phyloP scores from a whole-genome alignment of 208 protist species.

The Strigomonas galati region DNA sequence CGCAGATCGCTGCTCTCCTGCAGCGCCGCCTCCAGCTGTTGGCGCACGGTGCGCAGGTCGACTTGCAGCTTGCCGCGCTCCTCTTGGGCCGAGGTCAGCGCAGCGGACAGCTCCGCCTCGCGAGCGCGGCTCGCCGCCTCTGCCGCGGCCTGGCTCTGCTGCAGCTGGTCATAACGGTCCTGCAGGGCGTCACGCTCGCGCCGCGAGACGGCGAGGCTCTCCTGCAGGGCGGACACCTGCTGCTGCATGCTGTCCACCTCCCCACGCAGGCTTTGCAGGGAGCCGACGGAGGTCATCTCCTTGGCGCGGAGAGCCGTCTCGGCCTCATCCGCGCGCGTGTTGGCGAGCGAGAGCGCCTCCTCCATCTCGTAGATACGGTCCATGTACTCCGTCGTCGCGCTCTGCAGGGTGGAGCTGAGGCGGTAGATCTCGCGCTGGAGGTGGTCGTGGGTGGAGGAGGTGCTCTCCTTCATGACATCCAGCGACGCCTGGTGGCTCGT shows the following conservation, averaged over 20 bases:
- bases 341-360: constrained; percentile 44
- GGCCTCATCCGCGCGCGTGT: constrained; percentile 45
- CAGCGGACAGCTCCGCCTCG: constrained; percentile 13
- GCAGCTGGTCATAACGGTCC: not conserved
- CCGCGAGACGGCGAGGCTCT: constrained; percentile 15
- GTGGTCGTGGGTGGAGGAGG: constrained; percentile 20
- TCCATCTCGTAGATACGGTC: constrained; percentile 48
- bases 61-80: constrained; percentile 7
- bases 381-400: constrained; percentile 42
- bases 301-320: constrained; percentile 53
- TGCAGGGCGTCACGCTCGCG: constrained; percentile 11
- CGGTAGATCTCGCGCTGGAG: constrained; percentile 39
- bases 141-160: not conserved
- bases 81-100: constrained; percentile 9
- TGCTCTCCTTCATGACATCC: constrained; percentile 32
- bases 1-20: constrained; percentile 15
- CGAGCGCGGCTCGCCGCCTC: not conserved
- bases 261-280: not conserved
- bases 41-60: constrained; percentile 13
- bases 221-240: not conserved
- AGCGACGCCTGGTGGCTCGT: constrained; percentile 23
- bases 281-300: constrained; percentile 18
- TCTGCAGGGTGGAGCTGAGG: constrained; percentile 39
- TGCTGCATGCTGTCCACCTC: not conserved
- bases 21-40: constrained; percentile 9